Base-by-base conservation (phyloP, 2,329 filamentous ascomycete species). In the Ceratocystis albifundus region DNA sequence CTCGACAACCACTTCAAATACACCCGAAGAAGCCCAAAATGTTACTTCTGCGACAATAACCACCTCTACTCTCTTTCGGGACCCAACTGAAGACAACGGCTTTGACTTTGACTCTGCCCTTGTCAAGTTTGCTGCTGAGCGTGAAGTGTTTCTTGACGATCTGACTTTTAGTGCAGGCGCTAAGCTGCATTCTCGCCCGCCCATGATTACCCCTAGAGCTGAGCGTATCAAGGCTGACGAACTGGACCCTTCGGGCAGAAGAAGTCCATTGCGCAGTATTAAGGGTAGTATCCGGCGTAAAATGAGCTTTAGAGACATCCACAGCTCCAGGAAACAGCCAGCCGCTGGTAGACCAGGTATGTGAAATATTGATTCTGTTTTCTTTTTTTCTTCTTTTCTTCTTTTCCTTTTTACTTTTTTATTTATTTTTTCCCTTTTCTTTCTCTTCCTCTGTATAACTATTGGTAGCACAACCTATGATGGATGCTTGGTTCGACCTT, bases 91-190 rank as follows among this genome's bases (percentile, higher is more conserved):
- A 17, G 66, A 68, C 25, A 64, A 65, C 4, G 90, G 96, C 73
- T 90, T 89, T 72, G 94, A 97, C 75, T 99, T 99, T 72, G 94
- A 97, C 74, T 87, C 89, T 73, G 93, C 94, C 30, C 80, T 99
- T 70, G 79, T 91, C 72, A 97, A 96, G 77, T 99, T 99, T 75
- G 91, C 94, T 59, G 88, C 87, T n/a, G 93, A 97, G 78, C 83
- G 94, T 70, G 94, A 99, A 72, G 88, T 87, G 68, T 99, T 99
- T 72, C 79, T 97, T 64, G 90, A 96, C 70, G 94, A 99, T 74
- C 82, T 97, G 65, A 90, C 87, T 70, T 91, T 97, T 74, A 90
- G 84, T 70, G 90, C 92, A 25, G 91, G 92, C 55, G 88, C 89
- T 50, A 88, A 90, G 70, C 81, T 88, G 28, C 84, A 88, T 70